Evolutionary conservation across 1,284 basidiomycete genomes (phyloP).

Genomic region (Cryptococcus sp.): DNA sequence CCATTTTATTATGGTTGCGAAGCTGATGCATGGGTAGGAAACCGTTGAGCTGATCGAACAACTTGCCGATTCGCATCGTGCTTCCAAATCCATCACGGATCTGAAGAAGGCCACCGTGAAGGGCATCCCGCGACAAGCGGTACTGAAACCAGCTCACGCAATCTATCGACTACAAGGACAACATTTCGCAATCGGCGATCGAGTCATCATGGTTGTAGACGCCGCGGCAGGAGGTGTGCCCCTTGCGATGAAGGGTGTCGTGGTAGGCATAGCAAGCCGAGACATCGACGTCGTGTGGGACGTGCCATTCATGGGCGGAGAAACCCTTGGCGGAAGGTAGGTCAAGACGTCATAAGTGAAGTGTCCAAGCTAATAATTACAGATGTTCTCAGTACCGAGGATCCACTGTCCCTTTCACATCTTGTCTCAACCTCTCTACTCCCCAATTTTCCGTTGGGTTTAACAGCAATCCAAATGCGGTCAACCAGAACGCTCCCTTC

Average conservation of each 20-base stretch:
- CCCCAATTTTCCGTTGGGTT: constrained; percentile 74
- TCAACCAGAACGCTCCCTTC: constrained; percentile 51
- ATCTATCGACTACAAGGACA: constrained; percentile 87
- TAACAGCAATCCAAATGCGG: constrained; percentile 41
- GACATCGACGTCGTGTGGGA: constrained; percentile 98
- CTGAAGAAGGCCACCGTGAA: constrained; percentile 89
- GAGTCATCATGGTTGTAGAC: constrained; percentile 93
- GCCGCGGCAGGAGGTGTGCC: constrained; percentile 78
- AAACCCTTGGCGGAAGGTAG: constrained; percentile 77
- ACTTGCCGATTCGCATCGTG: constrained; percentile 64
- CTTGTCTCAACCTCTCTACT: constrained; percentile 77
- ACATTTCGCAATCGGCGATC: constrained; percentile 85
- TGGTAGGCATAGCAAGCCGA: constrained; percentile 78
- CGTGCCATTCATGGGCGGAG: constrained; percentile 87
- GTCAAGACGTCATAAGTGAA: constrained; percentile 20
- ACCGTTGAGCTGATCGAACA: constrained; percentile 73
- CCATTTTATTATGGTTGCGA: not conserved
- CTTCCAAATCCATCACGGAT: constrained; percentile 56
- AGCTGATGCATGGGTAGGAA: constrained; percentile 50
- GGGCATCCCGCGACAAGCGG: constrained; percentile 86
- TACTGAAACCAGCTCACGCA: constrained; percentile 89
- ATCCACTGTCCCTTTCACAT: constrained; percentile 73
- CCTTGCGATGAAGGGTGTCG: constrained; percentile 84
- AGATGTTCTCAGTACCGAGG: constrained; percentile 88
- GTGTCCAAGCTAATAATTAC: not conserved